These are phyloP conservation scores for Cladosporium austrohemisphaericum DNA, from an alignment of 2,329 filamentous ascomycete species.

Conservation along the genomic window DNA sequence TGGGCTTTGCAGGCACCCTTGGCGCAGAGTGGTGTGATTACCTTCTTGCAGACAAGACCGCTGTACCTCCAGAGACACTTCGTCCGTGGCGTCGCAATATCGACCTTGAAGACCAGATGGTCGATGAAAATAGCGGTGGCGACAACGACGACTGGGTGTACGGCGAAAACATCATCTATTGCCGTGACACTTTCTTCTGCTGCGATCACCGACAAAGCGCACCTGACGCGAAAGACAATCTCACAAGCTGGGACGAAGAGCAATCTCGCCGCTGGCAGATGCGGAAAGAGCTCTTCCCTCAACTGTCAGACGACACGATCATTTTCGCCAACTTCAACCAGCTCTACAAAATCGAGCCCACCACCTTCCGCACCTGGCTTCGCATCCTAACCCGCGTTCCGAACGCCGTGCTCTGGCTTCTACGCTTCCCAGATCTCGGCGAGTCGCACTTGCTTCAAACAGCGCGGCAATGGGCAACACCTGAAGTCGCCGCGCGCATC, in stretches of 20 bases:
- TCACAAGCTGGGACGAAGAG: slow-evolving; percentile 77
- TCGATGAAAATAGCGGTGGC: slow-evolving; percentile 63
- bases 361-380: slow-evolving; percentile 92
- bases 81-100: slow-evolving; percentile 74
- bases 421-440: slow-evolving; percentile 93
- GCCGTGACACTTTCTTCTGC: slow-evolving; percentile 93
- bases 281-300: slow-evolving; percentile 87
- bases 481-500: slow-evolving; percentile 79
- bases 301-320: slow-evolving; percentile 73
- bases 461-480: slow-evolving; percentile 76
- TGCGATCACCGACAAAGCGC: slow-evolving; percentile 94
- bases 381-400: slow-evolving; percentile 82
- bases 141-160: slow-evolving; percentile 78
- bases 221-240: slow-evolving; percentile 63
- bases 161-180: slow-evolving; percentile 94
- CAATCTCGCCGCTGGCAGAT: slow-evolving; percentile 80
- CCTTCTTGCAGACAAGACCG: slow-evolving; percentile 82
- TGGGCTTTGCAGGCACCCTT: slow-evolving; percentile 95
- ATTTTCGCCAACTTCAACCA: slow-evolving; percentile 99
- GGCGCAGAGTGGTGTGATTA: slow-evolving; percentile 99
- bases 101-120: slow-evolving; percentile 63
- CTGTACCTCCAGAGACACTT: slow-evolving; percentile 77
- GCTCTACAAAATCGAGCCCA: slow-evolving; percentile 98
- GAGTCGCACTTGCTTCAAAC: slow-evolving; percentile 80
- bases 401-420: slow-evolving; percentile 87